A percentile compares a stretch with the other conserved stretches of the same genome.
These are phyloP conservation scores for Trichothecium sympodiale DNA, from an alignment of 2,329 filamentous ascomycete species.

Conservation along the genomic window DNA sequence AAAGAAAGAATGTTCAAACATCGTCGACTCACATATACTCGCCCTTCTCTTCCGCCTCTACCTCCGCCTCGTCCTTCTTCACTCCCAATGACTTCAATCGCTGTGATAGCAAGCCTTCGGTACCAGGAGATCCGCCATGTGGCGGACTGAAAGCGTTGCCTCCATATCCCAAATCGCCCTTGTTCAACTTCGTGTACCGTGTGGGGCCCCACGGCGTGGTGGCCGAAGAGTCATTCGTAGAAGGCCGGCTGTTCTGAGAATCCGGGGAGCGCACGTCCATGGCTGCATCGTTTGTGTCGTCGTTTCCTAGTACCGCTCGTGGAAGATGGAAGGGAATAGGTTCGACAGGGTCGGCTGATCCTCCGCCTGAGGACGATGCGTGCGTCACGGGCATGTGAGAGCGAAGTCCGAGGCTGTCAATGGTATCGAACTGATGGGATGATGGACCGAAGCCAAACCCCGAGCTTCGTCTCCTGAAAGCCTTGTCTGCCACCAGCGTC, in stretches of 20 bases:
- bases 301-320: slow-evolving; percentile 10
- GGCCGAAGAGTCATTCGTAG: slow-evolving; percentile 13
- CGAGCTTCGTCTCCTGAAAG: slow-evolving; percentile 44
- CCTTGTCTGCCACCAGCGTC: slow-evolving; percentile 47
- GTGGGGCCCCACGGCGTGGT: slow-evolving; percentile 14
- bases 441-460: slow-evolving; percentile 30
- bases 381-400: slow-evolving; percentile 22
- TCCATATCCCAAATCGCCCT: slow-evolving; percentile 53
- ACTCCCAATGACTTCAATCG: slow-evolving; percentile 53
- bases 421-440: slow-evolving; percentile 21
- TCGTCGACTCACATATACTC: too few species aligned
- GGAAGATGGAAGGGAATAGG: slow-evolving; percentile 31
- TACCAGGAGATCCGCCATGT: slow-evolving; percentile 26
- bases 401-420: slow-evolving; percentile 15
- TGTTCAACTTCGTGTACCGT: slow-evolving; percentile 57
- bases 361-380: too few species aligned
- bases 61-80: slow-evolving; percentile 11
- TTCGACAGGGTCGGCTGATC: too few species aligned
- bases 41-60: neutral
- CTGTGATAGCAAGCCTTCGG: slow-evolving; percentile 60
- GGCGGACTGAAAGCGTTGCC: slow-evolving; percentile 35
- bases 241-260: slow-evolving; percentile 15
- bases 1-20: too few species aligned
- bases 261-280: neutral
- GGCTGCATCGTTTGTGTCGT: too few species aligned